Conservation (phyloP, 257 asterid genomes). For the Solanum habrochaites region DNA sequence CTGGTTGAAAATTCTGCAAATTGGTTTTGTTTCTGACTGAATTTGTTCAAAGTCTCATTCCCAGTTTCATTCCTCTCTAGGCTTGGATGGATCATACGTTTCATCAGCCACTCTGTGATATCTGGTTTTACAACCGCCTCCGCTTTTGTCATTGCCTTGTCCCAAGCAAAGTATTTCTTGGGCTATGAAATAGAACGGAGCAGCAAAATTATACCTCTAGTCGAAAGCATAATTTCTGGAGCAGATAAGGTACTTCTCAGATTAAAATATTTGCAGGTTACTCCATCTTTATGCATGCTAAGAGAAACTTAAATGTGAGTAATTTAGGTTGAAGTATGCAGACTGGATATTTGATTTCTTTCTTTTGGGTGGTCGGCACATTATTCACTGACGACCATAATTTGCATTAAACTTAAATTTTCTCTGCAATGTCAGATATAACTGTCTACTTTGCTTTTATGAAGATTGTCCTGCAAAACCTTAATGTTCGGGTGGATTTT, state of each 20-base stretch:
- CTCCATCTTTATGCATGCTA: not conserved
- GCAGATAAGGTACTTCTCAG: conserved; percentile 59
- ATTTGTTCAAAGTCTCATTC: conserved; percentile 8
- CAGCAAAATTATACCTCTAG: conserved; percentile 85
- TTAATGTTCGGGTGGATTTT: not conserved
- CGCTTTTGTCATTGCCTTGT: conserved; percentile 93
- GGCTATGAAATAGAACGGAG: conserved; percentile 93
- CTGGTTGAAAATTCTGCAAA: not conserved
- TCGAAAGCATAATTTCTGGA: conserved; percentile 73
- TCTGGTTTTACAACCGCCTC: conserved; percentile 99
- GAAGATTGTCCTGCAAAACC: not conserved
- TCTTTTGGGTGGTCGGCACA: not conserved
- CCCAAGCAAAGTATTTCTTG: conserved; percentile 92
- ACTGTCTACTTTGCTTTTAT: not conserved
- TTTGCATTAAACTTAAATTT: not conserved
- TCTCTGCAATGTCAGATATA: not conserved
- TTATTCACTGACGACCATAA: not conserved
- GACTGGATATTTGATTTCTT: not conserved
- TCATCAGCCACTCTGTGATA: conserved; percentile 99
- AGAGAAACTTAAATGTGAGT: not conserved
- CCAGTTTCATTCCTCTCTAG: conserved; percentile 29
- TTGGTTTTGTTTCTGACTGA: not conserved
- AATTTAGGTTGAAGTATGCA: not conserved
- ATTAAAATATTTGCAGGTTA: not conserved
- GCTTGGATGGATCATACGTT: conserved; percentile 99